Conservation (phyloP, 768 basidiomycete genomes). For the Flagelloscypha sp. region DNA sequence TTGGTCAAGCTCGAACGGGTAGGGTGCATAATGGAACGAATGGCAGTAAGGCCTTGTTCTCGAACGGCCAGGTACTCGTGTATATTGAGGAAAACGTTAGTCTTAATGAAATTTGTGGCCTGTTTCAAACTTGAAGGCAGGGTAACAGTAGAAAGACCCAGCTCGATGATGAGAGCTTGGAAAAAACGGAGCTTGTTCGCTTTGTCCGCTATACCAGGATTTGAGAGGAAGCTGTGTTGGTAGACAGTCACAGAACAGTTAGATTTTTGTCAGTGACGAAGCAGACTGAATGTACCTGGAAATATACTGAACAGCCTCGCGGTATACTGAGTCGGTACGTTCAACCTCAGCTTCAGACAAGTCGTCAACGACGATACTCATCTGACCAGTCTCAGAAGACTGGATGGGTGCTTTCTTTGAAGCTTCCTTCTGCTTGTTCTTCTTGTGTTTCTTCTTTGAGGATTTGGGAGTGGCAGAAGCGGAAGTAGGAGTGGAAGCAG, state of each 20-base stretch:
- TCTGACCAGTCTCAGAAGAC: constrained; percentile 30
- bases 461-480: constrained; percentile 8
- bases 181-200: constrained; percentile 51
- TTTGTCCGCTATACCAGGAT: constrained; percentile 33
- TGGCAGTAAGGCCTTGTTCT: constrained; percentile 50
- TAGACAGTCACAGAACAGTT: neutral
- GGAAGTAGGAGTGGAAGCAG: constrained; percentile 1
- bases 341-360: constrained; percentile 37
- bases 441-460: neutral
- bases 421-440: neutral
- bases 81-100: constrained; percentile 62
- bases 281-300: constrained; percentile 40
- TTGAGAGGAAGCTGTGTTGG: constrained; percentile 39
- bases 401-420: constrained; percentile 5
- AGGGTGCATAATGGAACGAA: constrained; percentile 55
- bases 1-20: constrained; percentile 53
- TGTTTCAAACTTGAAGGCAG: constrained; percentile 55
- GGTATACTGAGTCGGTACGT: constrained; percentile 34
- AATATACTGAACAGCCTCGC: constrained; percentile 54
- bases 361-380: constrained; percentile 47
- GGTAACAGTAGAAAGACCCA: constrained; percentile 48
- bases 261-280: neutral
- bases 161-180: constrained; percentile 68
- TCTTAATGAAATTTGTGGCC: constrained; percentile 61
- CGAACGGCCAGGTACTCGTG: constrained; percentile 65